Conservation (phyloP, 2,329 filamentous ascomycete species). For the Cladosporium sp. region DNA sequence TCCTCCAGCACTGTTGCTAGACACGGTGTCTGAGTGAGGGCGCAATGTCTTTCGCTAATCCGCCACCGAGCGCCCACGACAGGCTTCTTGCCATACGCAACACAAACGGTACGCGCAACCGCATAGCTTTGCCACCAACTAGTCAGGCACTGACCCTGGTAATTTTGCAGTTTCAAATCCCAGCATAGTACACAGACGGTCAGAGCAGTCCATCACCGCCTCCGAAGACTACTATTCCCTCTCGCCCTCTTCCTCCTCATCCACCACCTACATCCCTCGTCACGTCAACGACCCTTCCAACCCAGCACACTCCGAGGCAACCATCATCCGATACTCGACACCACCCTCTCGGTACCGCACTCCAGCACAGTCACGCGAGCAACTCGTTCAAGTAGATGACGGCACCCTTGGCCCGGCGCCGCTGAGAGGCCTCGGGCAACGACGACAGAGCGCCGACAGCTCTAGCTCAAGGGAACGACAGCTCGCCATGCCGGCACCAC, state of each 20-base stretch:
- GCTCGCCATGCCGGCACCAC: conserved; percentile 9
- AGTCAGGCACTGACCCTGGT: neutral
- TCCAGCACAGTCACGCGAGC: conserved; percentile 26
- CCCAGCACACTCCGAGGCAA: conserved; percentile 15
- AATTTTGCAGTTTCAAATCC: conserved; percentile 24
- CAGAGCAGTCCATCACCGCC: conserved; percentile 42
- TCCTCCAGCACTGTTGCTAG: neutral
- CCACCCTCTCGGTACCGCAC: conserved; percentile 32
- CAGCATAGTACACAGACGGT: conserved; percentile 29
- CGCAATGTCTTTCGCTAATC: conserved; percentile 10
- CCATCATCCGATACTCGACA: conserved; percentile 27
- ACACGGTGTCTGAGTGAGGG: conserved; percentile 4
- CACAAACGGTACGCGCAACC: conserved; percentile 3
- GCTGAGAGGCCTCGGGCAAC: conserved; percentile 11
- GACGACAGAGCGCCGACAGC: conserved; percentile 11
- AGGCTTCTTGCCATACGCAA: conserved; percentile 8
- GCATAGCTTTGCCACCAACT: neutral
- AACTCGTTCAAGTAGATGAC: conserved; percentile 13
- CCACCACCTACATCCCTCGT: conserved; percentile 25
- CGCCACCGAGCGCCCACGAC: conserved; percentile 6
- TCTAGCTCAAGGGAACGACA: conserved; percentile 5
- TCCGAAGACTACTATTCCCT: conserved; percentile 48
- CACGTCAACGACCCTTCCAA: conserved; percentile 17
- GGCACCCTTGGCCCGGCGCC: neutral
- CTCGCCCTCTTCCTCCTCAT: conserved; percentile 8